A percentile compares a stretch with the other conserved stretches of the same genome.
These are phyloP conservation scores for Silene coronaria DNA, from an alignment of 179 eudicot genomes.

Conservation along the genomic window DNA sequence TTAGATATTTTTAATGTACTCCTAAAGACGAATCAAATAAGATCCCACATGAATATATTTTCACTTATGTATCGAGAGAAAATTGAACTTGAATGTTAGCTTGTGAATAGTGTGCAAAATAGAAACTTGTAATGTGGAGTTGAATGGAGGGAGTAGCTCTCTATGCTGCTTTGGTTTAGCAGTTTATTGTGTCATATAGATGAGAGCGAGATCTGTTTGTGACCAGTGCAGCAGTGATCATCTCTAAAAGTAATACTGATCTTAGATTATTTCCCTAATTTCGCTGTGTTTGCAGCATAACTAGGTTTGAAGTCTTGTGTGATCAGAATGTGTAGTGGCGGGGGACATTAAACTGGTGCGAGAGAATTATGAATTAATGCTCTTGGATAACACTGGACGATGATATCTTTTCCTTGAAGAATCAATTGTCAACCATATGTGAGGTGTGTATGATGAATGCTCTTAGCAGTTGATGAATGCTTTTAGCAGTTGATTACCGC, in stretches of 20 bases:
- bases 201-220: neutral
- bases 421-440: slow-evolving; percentile 8
- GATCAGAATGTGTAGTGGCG: slow-evolving; percentile 19
- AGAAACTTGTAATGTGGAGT: too few species aligned
- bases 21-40: too few species aligned
- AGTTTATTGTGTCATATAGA: neutral
- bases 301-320: slow-evolving; percentile 58
- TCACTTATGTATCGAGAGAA: too few species aligned
- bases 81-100: too few species aligned
- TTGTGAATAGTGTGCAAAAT: too few species aligned
- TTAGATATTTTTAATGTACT: too few species aligned
- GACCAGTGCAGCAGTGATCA: neutral
- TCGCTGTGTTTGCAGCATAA: slow-evolving; percentile 44
- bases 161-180: neutral
- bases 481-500: neutral
- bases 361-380: neutral
- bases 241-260: slow-evolving; percentile 4
- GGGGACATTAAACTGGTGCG: neutral
- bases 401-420: neutral
- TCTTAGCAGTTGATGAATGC: neutral
- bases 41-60: too few species aligned
- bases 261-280: neutral
- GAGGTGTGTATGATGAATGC: slow-evolving; percentile 13
- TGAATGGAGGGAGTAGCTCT: too few species aligned
- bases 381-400: slow-evolving; percentile 1